A percentile compares a stretch with the other conserved stretches of the same genome.
Conservation (phyloP, 352 stramenopile genomes). For the Phytophthora hibernalis region DNA sequence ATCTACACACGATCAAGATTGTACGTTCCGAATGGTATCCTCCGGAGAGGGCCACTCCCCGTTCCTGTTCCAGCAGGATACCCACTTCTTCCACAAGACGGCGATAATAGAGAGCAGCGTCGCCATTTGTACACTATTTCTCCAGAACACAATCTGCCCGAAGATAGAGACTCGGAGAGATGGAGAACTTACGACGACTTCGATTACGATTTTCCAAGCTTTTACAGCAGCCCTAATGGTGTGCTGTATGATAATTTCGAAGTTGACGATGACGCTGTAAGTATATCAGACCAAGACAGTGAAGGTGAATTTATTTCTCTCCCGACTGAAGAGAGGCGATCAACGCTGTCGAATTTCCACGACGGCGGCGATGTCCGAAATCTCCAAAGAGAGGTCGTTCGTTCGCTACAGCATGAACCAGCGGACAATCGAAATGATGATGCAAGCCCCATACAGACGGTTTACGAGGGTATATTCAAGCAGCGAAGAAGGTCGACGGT, state of each 20-base stretch:
- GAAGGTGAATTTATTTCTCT: constrained; percentile 36
- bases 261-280: constrained; percentile 13
- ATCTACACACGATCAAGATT: constrained; percentile 30
- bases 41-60: constrained; percentile 33
- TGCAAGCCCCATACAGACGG: background rate
- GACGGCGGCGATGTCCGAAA: constrained; percentile 14
- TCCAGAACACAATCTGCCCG: constrained; percentile 3
- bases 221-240: constrained; percentile 13
- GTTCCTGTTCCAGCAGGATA: constrained; percentile 30
- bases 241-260: constrained; percentile 35
- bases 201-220: constrained; percentile 33
- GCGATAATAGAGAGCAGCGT: constrained; percentile 10
- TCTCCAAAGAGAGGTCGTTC: constrained; percentile 51
- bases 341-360: constrained; percentile 23
- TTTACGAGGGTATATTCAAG: constrained; percentile 7
- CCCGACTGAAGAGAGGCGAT: constrained; percentile 5
- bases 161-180: constrained; percentile 13
- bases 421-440: background rate
- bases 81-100: constrained; percentile 23
- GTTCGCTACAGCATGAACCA: constrained; percentile 44
- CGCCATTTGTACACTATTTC: constrained; percentile 19
- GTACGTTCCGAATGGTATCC: constrained; percentile 31
- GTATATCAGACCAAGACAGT: constrained; percentile 18
- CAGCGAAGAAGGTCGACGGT: background rate
- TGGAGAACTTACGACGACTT: constrained; percentile 38